A percentile compares a stretch with the other conserved stretches of the same genome.
Conservation (phyloP, 2,329 filamentous ascomycete species). For the Botrytis elliptica region DNA sequence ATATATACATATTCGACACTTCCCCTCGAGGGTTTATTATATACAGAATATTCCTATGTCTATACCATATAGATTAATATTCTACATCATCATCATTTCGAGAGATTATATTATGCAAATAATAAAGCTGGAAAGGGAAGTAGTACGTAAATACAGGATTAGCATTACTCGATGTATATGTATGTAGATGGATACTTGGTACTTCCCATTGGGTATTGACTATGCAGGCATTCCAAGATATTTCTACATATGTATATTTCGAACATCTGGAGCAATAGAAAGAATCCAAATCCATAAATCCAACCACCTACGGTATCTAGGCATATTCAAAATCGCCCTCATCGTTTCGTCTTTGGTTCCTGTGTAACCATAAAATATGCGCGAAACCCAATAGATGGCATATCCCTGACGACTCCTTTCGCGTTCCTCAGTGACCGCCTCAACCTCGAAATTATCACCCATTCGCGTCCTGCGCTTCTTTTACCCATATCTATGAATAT, state of each 20-base stretch:
- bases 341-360: conserved; percentile 15
- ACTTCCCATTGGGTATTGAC: background rate
- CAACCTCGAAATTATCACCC: conserved; percentile 5
- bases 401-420: conserved; percentile 15
- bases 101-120: background rate
- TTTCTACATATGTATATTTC: background rate
- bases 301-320: background rate
- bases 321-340: background rate
- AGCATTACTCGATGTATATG: background rate
- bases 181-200: background rate
- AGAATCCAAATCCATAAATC: background rate
- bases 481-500: background rate
- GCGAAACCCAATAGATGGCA: conserved; percentile 1
- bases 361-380: background rate
- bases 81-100: background rate
- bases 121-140: background rate
- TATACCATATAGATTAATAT: background rate
- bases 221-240: background rate
- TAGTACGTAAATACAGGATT: background rate
- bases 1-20: background rate
- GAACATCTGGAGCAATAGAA: background rate
- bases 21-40: background rate
- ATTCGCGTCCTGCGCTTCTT: background rate
- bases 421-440: conserved; percentile 6
- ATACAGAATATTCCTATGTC: background rate